Percentiles rank a stretch among this genome's conserved stretches.
Conservation (phyloP, 371 early-diverging fungal genomes). For the Dipsacomyces acuminosporus region DNA sequence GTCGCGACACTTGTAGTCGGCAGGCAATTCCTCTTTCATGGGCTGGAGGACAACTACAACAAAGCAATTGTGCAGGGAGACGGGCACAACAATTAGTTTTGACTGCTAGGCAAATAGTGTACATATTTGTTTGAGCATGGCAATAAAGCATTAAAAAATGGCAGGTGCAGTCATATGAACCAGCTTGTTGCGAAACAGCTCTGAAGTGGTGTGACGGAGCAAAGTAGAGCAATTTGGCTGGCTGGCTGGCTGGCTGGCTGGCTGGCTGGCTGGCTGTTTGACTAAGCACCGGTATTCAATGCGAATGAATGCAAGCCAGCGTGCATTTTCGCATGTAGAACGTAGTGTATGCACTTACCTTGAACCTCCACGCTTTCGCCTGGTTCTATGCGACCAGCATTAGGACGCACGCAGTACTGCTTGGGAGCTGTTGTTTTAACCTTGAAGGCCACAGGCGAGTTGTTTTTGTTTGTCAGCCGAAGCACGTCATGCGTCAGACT, state of each 20-base stretch:
- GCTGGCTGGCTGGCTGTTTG: no score
- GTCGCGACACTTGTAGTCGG: slow-evolving; percentile 83
- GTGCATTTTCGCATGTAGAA: neutral
- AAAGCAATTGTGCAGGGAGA: no score
- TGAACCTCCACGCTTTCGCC: slow-evolving; percentile 69
- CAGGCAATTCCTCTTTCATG: slow-evolving; percentile 75
- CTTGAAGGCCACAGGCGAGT: slow-evolving; percentile 79
- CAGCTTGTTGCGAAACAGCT: no score
- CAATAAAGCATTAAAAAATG: no score
- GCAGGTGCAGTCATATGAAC: no score
- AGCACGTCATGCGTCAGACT: slow-evolving; percentile 59
- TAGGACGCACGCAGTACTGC: slow-evolving; percentile 95
- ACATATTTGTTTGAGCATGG: no score
- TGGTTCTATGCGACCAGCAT: slow-evolving; percentile 81
- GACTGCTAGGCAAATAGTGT: no score
- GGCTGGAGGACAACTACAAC: slow-evolving; percentile 83
- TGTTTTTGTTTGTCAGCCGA: slow-evolving; percentile 63
- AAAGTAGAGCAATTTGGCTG: no score
- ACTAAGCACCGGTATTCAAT: no score
- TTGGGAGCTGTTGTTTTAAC: slow-evolving; percentile 98
- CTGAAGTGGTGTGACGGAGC: no score
- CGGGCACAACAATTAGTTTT: no score
- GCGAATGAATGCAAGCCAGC: neutral
- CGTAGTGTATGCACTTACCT: slow-evolving; percentile 51
- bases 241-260: no score